These are phyloP conservation scores for Metarhizium brunneum DNA, from an alignment of 2,329 filamentous ascomycete genomes.

Conservation along the genomic window DNA sequence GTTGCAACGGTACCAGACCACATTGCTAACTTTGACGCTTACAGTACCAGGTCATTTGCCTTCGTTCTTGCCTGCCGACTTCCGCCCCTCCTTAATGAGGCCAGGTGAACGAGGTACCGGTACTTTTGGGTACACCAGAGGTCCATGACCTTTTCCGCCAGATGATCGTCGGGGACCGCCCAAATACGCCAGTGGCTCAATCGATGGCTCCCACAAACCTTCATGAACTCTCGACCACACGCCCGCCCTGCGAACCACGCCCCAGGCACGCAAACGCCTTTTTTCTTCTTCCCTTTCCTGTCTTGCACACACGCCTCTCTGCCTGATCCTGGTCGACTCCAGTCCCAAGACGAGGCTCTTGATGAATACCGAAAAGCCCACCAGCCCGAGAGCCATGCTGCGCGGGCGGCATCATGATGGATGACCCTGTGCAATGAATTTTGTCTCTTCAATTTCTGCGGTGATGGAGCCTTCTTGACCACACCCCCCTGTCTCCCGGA, in stretches of 20 bases:
- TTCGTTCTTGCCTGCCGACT: background rate
- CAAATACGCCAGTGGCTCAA: background rate
- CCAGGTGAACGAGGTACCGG: background rate
- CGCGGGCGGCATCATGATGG: conserved; percentile 1
- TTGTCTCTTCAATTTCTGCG: background rate
- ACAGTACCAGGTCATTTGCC: too few relatives aligned
- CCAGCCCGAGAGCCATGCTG: conserved; percentile 5
- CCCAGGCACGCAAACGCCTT: background rate
- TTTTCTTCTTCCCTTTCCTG: background rate
- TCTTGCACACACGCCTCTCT: background rate
- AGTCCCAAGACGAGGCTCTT: conserved; percentile 5
- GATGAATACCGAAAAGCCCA: conserved; percentile 8
- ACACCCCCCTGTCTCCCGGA: conserved; percentile 7
- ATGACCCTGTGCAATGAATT: background rate
- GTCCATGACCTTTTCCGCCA: background rate
- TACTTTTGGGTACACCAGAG: background rate
- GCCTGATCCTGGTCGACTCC: background rate
- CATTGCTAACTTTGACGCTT: background rate
- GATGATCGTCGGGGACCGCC: background rate
- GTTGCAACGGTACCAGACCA: background rate
- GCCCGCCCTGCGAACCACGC: background rate
- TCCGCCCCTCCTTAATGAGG: background rate
- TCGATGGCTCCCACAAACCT: background rate
- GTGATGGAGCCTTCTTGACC: conserved; percentile 1
- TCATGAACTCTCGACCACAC: background rate